These are phyloP conservation scores for Fusarium austroafricanum DNA, from an alignment of 2,329 filamentous ascomycete genomes.

Conservation along the genomic window DNA sequence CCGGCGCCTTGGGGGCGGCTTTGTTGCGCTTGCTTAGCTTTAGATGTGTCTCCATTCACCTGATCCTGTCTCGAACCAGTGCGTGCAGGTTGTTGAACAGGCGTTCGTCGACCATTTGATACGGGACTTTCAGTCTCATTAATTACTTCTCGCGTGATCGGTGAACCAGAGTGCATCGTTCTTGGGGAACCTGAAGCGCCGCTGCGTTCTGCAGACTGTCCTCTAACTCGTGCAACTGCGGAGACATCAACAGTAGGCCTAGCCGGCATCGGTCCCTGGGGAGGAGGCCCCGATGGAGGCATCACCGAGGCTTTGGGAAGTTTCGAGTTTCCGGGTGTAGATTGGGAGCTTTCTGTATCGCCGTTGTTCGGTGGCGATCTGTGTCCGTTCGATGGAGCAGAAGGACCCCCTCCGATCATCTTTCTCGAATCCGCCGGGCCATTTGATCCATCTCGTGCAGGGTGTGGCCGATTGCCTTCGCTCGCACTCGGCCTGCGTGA, in stretches of 20 bases:
- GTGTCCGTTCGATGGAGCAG: slow-evolving; percentile 55
- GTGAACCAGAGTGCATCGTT: slow-evolving; percentile 53
- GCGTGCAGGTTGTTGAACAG: slow-evolving; percentile 62
- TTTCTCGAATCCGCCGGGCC: slow-evolving; percentile 64
- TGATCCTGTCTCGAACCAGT: slow-evolving; percentile 54
- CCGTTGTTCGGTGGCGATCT: slow-evolving; percentile 54
- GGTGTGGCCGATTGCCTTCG: slow-evolving; percentile 53
- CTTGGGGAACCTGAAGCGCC: slow-evolving; percentile 54
- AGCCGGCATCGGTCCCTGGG: slow-evolving; percentile 63
- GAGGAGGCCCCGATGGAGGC: slow-evolving; percentile 63
- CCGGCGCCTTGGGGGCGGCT: slow-evolving; percentile 71
- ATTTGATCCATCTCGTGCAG: slow-evolving; percentile 64
- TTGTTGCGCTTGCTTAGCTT: slow-evolving; percentile 49
- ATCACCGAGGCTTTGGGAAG: slow-evolving; percentile 46
- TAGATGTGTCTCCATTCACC: slow-evolving; percentile 47
- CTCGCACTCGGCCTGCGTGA: slow-evolving; percentile 58
- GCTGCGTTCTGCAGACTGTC: slow-evolving; percentile 61
- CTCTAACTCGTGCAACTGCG: slow-evolving; percentile 58
- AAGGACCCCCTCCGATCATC: slow-evolving; percentile 50
- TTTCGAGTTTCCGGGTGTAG: slow-evolving; percentile 53
- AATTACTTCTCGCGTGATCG: slow-evolving; percentile 52
- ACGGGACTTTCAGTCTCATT: slow-evolving; percentile 63
- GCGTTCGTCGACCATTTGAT: slow-evolving; percentile 72
- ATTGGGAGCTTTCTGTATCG: slow-evolving; percentile 53
- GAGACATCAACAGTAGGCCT: slow-evolving; percentile 59